Evolutionary conservation across 208 protist species (phyloP), one percentile per base, ranked within the genome.

Genomic region (Wallacemonas rigidus): DNA sequence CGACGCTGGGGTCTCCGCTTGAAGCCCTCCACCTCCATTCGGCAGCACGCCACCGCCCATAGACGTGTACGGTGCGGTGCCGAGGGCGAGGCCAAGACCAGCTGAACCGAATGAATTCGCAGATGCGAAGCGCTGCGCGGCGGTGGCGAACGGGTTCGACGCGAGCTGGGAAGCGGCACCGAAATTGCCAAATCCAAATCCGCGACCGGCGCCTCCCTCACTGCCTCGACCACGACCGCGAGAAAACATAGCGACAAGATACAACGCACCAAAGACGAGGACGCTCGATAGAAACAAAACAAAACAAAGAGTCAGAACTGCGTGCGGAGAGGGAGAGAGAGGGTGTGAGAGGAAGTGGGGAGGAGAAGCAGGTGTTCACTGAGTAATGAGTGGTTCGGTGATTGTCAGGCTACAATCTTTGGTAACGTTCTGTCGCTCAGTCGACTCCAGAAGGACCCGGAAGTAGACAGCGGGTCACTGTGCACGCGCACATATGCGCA

Each of bases 221-320:
- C n/a, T 35, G 6, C 60, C 40, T 53, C 60, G 60, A 11, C 60
- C 60, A 65, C 60, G 60, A 14, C 12, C 40, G 6, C 60, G 15
- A 6, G 60, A 6, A 51, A 65, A 65, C 60, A 65, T 65, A 8
- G 39, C 38, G 9, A 45, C 7, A 60, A 26, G 26, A 26, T 26
- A 26, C 26, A 26, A 26, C 26, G 26, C 26, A 26, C 26, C 26
- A 26, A 26, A 26, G 26, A 26, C 26, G 26, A 26, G 26, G 26
- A 26, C 26, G 26, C 26, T 26, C 26, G 26, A 26, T 15, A 17
- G 14, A 57, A n/a, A 7, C 14, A 57, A 35, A 57, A 57, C 11
- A 57, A 57, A 35, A 17, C 5, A 57, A 15, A 57, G 14, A 57
- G 26, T 7, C 11, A 35, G 53, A 35, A 14, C 8, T 50, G 45